phyloP scores from a whole-genome alignment of 1,139 yeast genomes.

The Nakaseomyces uthaithaninus region DNA sequence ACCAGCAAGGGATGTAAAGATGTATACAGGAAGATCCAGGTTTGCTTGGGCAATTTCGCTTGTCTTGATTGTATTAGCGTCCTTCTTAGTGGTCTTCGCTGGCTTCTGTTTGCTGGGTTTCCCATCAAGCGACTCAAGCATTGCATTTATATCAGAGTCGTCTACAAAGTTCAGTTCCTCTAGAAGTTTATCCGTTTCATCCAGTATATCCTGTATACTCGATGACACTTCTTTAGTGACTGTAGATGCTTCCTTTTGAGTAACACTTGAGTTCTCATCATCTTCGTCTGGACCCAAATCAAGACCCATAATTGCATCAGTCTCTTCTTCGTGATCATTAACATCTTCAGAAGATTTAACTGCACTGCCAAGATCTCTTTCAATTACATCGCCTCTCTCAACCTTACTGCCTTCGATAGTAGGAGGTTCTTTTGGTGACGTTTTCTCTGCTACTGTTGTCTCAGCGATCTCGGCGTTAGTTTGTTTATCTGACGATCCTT shows the following conservation, averaged over 20 bases:
- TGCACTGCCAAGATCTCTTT: background rate
- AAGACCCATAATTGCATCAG: constrained; percentile 1
- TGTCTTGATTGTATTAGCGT: constrained; percentile 7
- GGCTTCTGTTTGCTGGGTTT: no score
- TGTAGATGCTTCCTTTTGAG: no score
- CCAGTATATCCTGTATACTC: constrained; percentile 15
- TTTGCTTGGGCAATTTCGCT: constrained; percentile 19
- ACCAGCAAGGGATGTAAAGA: constrained; percentile 84
- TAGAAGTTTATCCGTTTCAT: constrained; percentile 25
- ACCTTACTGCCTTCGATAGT: no score
- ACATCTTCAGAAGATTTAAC: background rate
- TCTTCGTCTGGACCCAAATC: constrained; percentile 2
- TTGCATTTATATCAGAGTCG: constrained; percentile 24
- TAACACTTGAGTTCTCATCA: background rate
- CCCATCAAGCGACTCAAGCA: constrained; percentile 17
- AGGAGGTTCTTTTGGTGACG: background rate
- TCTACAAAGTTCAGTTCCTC: constrained; percentile 21
- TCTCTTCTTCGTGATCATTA: background rate
- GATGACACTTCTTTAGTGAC: constrained; percentile 5
- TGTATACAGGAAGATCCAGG: constrained; percentile 52
- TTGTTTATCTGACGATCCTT: no score
- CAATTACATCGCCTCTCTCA: background rate
- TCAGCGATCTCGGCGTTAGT: no score
- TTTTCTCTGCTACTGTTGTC: no score
- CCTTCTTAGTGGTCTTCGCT: background rate